Base-by-base conservation (phyloP, 345 rosid species). In the Ceriops decandra region DNA sequence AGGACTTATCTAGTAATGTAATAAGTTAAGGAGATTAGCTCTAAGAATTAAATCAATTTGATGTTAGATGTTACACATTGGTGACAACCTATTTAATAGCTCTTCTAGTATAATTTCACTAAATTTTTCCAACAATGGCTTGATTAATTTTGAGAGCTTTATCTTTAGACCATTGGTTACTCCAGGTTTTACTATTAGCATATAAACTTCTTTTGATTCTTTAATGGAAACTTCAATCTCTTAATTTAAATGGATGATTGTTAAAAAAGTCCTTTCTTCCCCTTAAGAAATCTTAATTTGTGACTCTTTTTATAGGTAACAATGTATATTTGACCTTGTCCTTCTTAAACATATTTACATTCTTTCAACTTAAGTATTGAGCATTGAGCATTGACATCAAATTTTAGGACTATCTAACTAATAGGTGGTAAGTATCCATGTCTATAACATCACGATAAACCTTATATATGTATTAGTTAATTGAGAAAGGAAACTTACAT, bases 81-180 rank as follows among this genome's bases (percentile, higher is more conserved):
- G 22, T 26, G 22, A 24, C 2, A 30, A 4, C 8, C 21, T 22
- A 13, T 59, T 1, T 0, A 1, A 13, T 2, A 59, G 17, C 8
- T 59, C 22, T 59, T 59, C 4, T 30, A 1, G 21, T 15, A 27
- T 5, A 2, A 59, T 59, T 1, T 27, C 7, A 20, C 20, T 20
- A 0, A 20, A 20, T 52, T 20, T 21, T 6, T 52, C 10, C 0
- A 20, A 0, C 0, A 52, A 6, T 15, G 21, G 6, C 2, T 59
- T 17, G 10, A 59, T 59, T 8, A 21, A 38, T 7, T 59, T 0
- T 1, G 1, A 0, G 1, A 15, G 17, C 8, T 16, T 6, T 22
- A 0, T 22, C 24, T 22, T 22, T 22, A 4, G 0, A 5, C 0
- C 11, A 10, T 6, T 7, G 0, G 0, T 28, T 19, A 1, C 9